Evolutionary conservation across 805 yeast genomes (phyloP).

Genomic region (Spathaspora arborariae): DNA sequence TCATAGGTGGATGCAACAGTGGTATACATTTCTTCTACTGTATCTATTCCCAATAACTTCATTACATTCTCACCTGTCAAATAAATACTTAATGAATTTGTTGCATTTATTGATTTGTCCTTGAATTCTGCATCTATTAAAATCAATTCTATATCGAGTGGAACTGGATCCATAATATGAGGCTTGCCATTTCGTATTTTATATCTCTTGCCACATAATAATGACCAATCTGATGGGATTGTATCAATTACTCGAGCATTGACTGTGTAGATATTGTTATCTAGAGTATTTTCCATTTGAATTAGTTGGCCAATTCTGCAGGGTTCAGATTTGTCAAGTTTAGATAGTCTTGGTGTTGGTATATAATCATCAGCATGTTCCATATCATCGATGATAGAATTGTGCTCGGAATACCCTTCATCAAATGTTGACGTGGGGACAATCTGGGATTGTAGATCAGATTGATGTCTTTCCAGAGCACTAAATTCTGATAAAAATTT

Average conservation of each 20-base stretch:
- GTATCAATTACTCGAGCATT: constrained; percentile 1
- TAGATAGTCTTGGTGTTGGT: not conserved
- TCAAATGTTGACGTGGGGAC: not conserved
- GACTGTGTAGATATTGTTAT: constrained; percentile 1
- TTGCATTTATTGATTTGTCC: not conserved
- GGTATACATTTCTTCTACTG: not conserved
- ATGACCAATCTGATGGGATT: constrained; percentile 3
- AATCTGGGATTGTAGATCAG: too few species aligned
- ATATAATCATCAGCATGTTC: not conserved
- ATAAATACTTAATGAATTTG: not conserved
- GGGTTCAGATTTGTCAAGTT: not conserved
- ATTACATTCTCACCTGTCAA: not conserved
- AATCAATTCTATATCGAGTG: constrained; percentile 1
- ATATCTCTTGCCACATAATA: constrained; percentile 1
- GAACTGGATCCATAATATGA: not conserved
- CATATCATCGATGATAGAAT: not conserved
- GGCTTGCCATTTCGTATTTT: not conserved
- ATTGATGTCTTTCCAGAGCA: not conserved
- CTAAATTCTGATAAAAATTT: not conserved
- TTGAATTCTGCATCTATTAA: not conserved
- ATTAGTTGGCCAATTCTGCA: not conserved
- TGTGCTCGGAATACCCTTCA: not conserved
- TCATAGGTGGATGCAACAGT: not conserved
- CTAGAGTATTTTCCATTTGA: not conserved
- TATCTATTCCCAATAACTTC: not conserved